These are phyloP conservation scores for Pistacia atlantica DNA, from an alignment of 345 rosid species.

Conservation along the genomic window DNA sequence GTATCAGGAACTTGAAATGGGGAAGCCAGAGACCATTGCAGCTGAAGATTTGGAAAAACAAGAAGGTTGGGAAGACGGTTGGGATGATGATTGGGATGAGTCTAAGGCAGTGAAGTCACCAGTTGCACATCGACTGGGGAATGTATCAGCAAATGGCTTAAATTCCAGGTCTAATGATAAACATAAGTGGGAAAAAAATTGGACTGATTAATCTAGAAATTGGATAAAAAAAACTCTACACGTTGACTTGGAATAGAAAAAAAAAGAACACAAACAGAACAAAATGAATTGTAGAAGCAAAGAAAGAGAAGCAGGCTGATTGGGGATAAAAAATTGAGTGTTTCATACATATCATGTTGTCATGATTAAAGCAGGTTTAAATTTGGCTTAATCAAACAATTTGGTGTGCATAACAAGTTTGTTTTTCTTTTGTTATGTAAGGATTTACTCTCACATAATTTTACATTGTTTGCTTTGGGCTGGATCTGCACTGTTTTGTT, in stretches of 20 bases:
- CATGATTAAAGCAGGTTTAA: not conserved
- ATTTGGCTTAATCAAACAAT: not conserved
- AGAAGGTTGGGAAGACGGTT: constrained; percentile 37
- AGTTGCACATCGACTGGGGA: constrained; percentile 20
- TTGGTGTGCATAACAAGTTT: not conserved
- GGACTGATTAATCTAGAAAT: constrained; percentile 30
- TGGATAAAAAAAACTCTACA: not conserved
- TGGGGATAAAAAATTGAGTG: not conserved
- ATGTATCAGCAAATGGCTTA: constrained; percentile 20
- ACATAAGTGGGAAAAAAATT: constrained; percentile 29
- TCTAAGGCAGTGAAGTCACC: constrained; percentile 28
- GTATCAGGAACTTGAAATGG: constrained; percentile 44
- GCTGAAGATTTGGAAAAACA: constrained; percentile 26
- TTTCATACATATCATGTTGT: not conserved
- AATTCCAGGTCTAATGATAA: constrained; percentile 7
- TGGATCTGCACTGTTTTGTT: no score
- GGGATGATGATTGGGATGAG: constrained; percentile 46
- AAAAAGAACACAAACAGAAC: not conserved
- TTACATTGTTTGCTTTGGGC: no score
- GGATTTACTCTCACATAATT: no score
- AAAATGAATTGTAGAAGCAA: not conserved
- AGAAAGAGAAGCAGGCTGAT: not conserved
- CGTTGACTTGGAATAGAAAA: constrained; percentile 7
- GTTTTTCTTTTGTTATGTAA: no score
- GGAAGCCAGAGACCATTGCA: constrained; percentile 13